These are phyloP conservation scores for Boletus fagicola DNA, from an alignment of 768 basidiomycete genomes.

Conservation along the genomic window DNA sequence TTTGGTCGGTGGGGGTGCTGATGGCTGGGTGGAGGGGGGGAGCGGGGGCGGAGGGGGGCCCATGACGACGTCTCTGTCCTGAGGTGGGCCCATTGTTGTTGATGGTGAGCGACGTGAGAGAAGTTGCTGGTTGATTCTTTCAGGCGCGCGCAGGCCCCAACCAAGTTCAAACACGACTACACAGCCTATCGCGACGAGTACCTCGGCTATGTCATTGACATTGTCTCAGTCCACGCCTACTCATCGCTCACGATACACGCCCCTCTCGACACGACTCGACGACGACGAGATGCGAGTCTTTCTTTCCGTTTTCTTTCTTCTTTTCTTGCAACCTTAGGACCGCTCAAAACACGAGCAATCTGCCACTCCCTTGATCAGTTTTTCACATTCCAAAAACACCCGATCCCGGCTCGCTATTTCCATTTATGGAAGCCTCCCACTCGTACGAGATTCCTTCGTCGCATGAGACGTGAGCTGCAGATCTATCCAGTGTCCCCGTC, in stretches of 20 bases:
- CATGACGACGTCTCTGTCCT: constrained; percentile 53
- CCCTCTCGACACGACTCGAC: not conserved
- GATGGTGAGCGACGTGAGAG: constrained; percentile 27
- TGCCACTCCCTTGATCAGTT: constrained; percentile 19
- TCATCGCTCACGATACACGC: too few relatives aligned
- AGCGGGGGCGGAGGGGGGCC: constrained; percentile 37
- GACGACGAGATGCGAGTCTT: not conserved
- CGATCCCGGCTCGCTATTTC: constrained; percentile 23
- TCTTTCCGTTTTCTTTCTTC: not conserved
- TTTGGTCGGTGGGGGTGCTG: constrained; percentile 30
- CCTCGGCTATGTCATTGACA: constrained; percentile 12
- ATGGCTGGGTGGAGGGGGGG: constrained; percentile 29
- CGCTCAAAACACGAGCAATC: constrained; percentile 5
- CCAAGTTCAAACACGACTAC: constrained; percentile 36
- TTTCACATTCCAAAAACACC: constrained; percentile 22
- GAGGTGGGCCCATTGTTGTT: constrained; percentile 38
- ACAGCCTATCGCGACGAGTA: constrained; percentile 20
- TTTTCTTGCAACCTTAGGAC: not conserved
- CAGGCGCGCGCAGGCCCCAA: constrained; percentile 29
- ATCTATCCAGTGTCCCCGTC: too few relatives aligned
- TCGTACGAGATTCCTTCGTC: not conserved
- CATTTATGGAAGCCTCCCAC: constrained; percentile 22
- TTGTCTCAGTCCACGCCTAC: not conserved
- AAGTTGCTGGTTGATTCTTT: constrained; percentile 20
- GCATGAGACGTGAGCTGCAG: too few relatives aligned